Percentiles rank a stretch among this genome's conserved stretches.
phyloP scores from a whole-genome alignment of 1,284 basidiomycete species.

The Moesziomyces sp. region DNA sequence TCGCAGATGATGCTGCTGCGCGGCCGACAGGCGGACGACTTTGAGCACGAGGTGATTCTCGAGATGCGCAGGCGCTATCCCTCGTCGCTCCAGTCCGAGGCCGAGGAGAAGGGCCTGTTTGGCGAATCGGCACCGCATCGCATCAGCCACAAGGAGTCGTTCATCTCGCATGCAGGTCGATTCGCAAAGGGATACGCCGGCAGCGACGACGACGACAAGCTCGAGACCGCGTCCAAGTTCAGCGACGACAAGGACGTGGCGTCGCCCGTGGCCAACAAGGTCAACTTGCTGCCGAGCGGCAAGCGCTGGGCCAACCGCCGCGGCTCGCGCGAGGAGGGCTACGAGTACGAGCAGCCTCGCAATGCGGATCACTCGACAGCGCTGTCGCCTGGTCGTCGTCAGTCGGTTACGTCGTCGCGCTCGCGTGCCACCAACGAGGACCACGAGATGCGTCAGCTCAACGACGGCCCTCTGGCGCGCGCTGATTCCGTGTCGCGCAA shows the following conservation, averaged over 20 bases:
- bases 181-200: constrained; percentile 28
- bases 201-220: constrained; percentile 46
- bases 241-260: constrained; percentile 40
- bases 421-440: constrained; percentile 42
- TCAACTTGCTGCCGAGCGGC: constrained; percentile 29
- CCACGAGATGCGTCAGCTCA: constrained; percentile 48
- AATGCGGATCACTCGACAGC: neutral
- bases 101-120: constrained; percentile 53
- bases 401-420: constrained; percentile 23
- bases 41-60: constrained; percentile 64
- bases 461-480: constrained; percentile 9
- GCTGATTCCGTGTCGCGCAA: constrained; percentile 9
- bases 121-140: constrained; percentile 1
- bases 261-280: constrained; percentile 35
- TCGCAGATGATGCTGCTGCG: constrained; percentile 70
- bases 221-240: constrained; percentile 39
- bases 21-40: constrained; percentile 68
- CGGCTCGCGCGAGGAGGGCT: constrained; percentile 23
- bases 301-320: constrained; percentile 32
- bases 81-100: constrained; percentile 45
- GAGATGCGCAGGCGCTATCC: constrained; percentile 69
- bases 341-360: constrained; percentile 14
- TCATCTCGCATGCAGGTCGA: constrained; percentile 15
- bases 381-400: constrained; percentile 17
- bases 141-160: constrained; percentile 36